A percentile compares a stretch with the other conserved stretches of the same genome.
These are phyloP conservation scores for Nigrospora osmanthi DNA, from an alignment of 2,329 filamentous ascomycete species.

Conservation along the genomic window DNA sequence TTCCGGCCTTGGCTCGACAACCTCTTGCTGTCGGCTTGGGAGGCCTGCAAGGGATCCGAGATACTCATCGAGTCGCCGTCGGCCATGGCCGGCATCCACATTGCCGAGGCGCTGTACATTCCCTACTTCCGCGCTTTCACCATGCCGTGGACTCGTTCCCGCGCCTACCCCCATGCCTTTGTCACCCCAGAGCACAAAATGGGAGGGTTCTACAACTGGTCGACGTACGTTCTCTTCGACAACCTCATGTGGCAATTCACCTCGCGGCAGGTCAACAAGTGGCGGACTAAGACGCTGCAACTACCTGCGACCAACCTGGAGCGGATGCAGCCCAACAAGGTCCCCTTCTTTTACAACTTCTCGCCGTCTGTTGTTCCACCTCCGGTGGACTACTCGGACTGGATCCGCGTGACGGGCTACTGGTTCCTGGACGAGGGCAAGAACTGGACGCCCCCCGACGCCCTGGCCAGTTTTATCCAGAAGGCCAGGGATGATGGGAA, in stretches of 20 bases:
- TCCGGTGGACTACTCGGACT: constrained; percentile 91
- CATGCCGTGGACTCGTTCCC: constrained; percentile 96
- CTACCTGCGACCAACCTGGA: constrained; percentile 76
- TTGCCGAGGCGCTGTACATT: constrained; percentile 85
- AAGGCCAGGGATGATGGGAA: constrained; percentile 74
- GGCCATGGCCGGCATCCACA: constrained; percentile 96
- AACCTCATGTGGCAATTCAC: constrained; percentile 95
- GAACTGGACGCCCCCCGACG: constrained; percentile 64
- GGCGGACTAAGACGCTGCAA: constrained; percentile 74
- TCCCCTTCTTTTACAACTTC: constrained; percentile 98
- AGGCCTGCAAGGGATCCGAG: constrained; percentile 78
- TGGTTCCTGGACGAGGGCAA: constrained; percentile 85
- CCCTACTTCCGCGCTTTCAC: constrained; percentile 97
- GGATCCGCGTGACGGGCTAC: constrained; percentile 95
- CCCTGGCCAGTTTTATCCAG: constrained; percentile 75
- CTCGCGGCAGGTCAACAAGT: constrained; percentile 82
- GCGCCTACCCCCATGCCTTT: constrained; percentile 95
- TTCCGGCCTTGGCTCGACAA: constrained; percentile 96
- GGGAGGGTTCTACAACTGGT: constrained; percentile 90
- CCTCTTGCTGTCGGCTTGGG: constrained; percentile 73
- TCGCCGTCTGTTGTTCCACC: constrained; percentile 89
- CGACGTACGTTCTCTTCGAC: constrained; percentile 95
- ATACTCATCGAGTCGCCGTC: constrained; percentile 91
- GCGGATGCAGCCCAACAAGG: constrained; percentile 91
- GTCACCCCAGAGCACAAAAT: constrained; percentile 88